Evolutionary conservation across 495 filamentous ascomycete genomes (phyloP), one percentile per base, ranked within the genome.

Genomic region (Paragyromitra xinjiangensis): DNA sequence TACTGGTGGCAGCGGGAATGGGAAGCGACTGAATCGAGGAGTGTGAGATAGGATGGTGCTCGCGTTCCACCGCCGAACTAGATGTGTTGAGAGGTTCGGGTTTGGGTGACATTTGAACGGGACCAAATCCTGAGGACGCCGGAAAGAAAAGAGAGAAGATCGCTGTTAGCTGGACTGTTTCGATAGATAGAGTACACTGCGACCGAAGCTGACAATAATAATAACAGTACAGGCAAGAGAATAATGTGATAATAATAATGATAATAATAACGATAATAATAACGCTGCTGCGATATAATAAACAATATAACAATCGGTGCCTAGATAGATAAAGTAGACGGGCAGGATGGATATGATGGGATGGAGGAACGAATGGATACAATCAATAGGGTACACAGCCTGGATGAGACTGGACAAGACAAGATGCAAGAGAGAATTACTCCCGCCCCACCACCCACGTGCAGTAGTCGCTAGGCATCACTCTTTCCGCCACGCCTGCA

Each of bases 101-200:
- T 81, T 81, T 81, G 50, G 79, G 80, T 74, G 80, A 81, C 80
- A 81, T 81, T 76, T 81, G 80, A 81, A 81, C 79, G 80, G 80
- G 80, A 40, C 80, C 79, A 81, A 81, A 81, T 81, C 80, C 80
- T 81, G 79, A 70, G 64, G 48, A 61, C 61, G 11, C 50, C 66
- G 67, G 50, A 71, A 71, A 80, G 65, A 80, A 66, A 75, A 78
- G 44, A 79, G 61, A 75, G 16, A 1, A 75, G 80, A 81, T 75
- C 67, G 75, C 64, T 81, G 79, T 74, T 79, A 79, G 78, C 78
- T 77, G 63, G 61, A 53, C 73, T 71, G 42, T 61, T 75, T 61
- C 42, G 48, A 50, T 73, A 51, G 50, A 64, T 48, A 66, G 50
- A 51, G 48, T 56, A 73, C 61, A 73, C 73, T 76, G 61, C 42